phyloP scores from a whole-genome alignment of 345 rosid species.

The Leavenworthia alabamica region DNA sequence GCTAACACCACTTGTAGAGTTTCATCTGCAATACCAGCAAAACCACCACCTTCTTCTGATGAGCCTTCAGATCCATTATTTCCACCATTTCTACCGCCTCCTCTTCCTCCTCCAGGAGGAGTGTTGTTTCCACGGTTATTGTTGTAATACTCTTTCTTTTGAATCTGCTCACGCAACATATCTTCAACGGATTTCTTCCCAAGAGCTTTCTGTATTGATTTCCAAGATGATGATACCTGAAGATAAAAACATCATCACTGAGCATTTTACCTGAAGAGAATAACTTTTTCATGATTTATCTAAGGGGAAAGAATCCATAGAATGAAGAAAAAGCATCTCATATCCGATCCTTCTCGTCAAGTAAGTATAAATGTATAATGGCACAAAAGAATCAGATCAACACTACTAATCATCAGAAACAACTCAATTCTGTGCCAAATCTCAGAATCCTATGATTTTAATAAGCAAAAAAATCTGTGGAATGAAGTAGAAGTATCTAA shows the following conservation, averaged over 20 bases:
- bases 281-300: no score
- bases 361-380: no score
- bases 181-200: slow-evolving; percentile 56
- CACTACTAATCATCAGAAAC: neutral
- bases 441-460: no score
- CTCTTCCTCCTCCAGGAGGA: slow-evolving; percentile 42
- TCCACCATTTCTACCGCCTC: slow-evolving; percentile 30
- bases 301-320: neutral
- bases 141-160: slow-evolving; percentile 45
- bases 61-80: slow-evolving; percentile 32
- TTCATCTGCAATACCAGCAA: slow-evolving; percentile 45
- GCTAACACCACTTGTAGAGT: slow-evolving; percentile 61
- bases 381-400: no score
- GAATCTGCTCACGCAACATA: slow-evolving; percentile 53
- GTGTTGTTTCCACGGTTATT: slow-evolving; percentile 40
- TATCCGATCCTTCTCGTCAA: no score
- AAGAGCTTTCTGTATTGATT: slow-evolving; percentile 49
- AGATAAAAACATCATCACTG: neutral
- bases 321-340: neutral
- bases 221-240: slow-evolving; percentile 61
- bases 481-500: no score
- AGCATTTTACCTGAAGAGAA: no score
- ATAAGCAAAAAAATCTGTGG: no score
- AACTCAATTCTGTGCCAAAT: no score
- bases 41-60: slow-evolving; percentile 44